Evolutionary conservation across 2,329 filamentous ascomycete species (phyloP).

Genomic region (Trichophyton rubrum): DNA sequence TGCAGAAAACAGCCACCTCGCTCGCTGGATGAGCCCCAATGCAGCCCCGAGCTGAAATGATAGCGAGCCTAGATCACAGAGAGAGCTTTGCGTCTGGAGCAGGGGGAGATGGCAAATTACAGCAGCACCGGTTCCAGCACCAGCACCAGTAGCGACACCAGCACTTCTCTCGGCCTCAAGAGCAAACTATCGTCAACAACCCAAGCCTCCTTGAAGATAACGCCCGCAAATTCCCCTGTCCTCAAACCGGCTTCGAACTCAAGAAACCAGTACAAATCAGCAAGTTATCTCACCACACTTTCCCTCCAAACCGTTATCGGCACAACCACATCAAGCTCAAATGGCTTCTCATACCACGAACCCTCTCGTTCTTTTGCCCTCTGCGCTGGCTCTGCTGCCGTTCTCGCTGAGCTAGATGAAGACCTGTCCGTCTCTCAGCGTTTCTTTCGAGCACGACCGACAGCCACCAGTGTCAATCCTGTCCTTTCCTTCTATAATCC

Average conservation of each 20-base stretch:
- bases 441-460: conserved; percentile 78
- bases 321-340: conserved; percentile 72
- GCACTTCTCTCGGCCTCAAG: conserved; percentile 21
- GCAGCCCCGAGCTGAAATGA: conserved; percentile 20
- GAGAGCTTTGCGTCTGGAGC: conserved; percentile 13
- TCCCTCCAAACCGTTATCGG: conserved; percentile 77
- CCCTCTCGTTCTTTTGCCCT: conserved; percentile 66
- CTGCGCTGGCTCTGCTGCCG: conserved; percentile 84
- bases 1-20: background rate
- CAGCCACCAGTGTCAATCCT: conserved; percentile 53
- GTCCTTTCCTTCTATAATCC: conserved; percentile 41
- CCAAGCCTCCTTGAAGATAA: conserved; percentile 46
- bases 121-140: conserved; percentile 18
- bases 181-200: conserved; percentile 23
- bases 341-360: conserved; percentile 71
- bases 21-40: conserved; percentile 14
- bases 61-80: conserved; percentile 18
- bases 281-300: conserved; percentile 39
- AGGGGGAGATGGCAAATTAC: conserved; percentile 29
- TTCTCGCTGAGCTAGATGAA: conserved; percentile 67
- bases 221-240: conserved; percentile 65
- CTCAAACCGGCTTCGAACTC: conserved; percentile 42
- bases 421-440: conserved; percentile 56
- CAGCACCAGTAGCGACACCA: conserved; percentile 17
- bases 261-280: conserved; percentile 48